A percentile compares a stretch with the other conserved stretches of the same genome.
Evolutionary conservation across 2,329 filamentous ascomycete species (phyloP).

Genomic region (Penicillium brasilianum): DNA sequence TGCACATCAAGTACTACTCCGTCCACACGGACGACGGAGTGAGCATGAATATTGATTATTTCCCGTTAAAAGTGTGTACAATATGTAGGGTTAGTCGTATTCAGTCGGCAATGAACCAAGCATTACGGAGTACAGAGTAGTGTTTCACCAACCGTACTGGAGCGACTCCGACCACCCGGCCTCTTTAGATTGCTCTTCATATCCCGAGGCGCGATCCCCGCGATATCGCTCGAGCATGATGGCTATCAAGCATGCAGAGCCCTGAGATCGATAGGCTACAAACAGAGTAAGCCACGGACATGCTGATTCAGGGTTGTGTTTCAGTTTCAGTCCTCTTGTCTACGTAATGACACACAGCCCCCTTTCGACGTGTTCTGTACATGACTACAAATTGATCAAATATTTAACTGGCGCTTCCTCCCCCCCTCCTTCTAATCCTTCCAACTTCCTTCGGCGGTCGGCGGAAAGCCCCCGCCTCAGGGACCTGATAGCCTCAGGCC

Average conservation of each 20-base stretch:
- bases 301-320: neutral
- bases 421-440: neutral
- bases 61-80: too few species aligned
- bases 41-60: neutral
- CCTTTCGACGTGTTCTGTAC: neutral
- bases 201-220: neutral
- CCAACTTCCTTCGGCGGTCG: neutral
- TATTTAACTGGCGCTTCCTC: neutral
- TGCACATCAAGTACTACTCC: too few species aligned
- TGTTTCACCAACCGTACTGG: neutral
- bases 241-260: too few species aligned
- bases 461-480: neutral
- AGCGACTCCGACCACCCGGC: neutral
- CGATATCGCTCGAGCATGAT: too few species aligned
- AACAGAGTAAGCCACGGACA: neutral
- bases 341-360: neutral
- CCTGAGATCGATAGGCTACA: neutral
- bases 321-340: neutral
- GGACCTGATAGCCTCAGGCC: slow-evolving; percentile 3
- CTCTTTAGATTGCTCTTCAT: neutral
- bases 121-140: too few species aligned
- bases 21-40: neutral
- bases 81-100: too few species aligned
- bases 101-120: too few species aligned
- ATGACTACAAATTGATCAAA: neutral